These are phyloP conservation scores for Neurospora cerealis DNA, from an alignment of 495 filamentous ascomycete genomes.

Conservation along the genomic window DNA sequence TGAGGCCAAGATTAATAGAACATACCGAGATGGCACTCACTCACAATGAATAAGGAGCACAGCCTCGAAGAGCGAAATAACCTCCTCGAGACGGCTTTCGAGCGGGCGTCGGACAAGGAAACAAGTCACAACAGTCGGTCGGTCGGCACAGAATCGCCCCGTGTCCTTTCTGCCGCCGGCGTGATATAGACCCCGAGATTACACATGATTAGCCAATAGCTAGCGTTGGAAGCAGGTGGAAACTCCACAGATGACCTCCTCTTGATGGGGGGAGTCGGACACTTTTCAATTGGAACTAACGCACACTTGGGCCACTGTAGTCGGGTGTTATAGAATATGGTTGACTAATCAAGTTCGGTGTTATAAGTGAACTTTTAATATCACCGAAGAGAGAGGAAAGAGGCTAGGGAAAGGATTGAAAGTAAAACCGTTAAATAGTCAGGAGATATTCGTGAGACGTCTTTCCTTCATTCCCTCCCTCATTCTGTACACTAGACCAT, in stretches of 20 bases:
- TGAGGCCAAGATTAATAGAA: not conserved
- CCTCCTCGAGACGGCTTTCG: no score
- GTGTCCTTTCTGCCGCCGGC: not conserved
- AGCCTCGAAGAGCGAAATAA: not conserved
- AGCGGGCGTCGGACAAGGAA: no score
- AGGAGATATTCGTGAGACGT: not conserved
- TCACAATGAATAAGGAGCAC: not conserved
- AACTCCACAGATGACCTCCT: not conserved
- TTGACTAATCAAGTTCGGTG: not conserved
- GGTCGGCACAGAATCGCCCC: not conserved
- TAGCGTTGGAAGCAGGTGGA: not conserved
- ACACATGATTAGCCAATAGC: not conserved
- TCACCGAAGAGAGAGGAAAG: not conserved
- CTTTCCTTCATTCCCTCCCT: not conserved
- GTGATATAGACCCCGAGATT: not conserved
- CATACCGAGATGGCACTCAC: not conserved
- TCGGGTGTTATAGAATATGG: not conserved
- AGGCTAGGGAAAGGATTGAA: not conserved
- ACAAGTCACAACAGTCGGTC: not conserved
- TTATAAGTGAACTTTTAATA: not conserved
- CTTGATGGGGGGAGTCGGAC: no score
- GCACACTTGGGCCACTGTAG: no score
- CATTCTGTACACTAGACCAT: not conserved
- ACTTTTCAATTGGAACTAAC: no score
- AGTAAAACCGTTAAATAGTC: not conserved